Evolutionary conservation across 352 stramenopile species (phyloP).

Genomic region (Phytophthora hybrid): DNA sequence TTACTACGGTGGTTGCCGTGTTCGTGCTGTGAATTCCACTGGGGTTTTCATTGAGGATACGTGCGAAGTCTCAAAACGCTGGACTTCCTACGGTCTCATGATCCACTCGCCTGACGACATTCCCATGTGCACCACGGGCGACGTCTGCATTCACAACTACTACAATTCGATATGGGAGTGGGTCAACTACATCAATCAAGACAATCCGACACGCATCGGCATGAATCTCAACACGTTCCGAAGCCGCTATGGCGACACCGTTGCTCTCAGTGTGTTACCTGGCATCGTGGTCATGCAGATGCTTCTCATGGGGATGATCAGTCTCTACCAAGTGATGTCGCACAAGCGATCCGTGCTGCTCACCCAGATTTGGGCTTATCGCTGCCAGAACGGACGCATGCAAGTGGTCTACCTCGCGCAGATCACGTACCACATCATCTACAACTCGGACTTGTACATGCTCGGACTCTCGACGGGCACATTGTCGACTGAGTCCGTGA

Average conservation of each 20-base stretch:
- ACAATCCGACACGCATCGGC: slow-evolving; percentile 20
- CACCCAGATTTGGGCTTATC: slow-evolving; percentile 45
- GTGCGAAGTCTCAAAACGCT: slow-evolving; percentile 23
- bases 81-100: slow-evolving; percentile 36
- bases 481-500: slow-evolving; percentile 32
- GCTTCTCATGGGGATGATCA: slow-evolving; percentile 37
- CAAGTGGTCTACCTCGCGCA: slow-evolving; percentile 40
- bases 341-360: slow-evolving; percentile 39
- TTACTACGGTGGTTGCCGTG: slow-evolving; percentile 38
- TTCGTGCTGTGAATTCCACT: slow-evolving; percentile 29
- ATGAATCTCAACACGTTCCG: slow-evolving; percentile 37
- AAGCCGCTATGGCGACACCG: slow-evolving; percentile 27
- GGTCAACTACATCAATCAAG: slow-evolving; percentile 18
- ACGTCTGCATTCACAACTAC: slow-evolving; percentile 43
- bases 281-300: slow-evolving; percentile 39
- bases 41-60: slow-evolving; percentile 35
- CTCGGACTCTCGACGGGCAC: slow-evolving; percentile 36
- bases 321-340: slow-evolving; percentile 43
- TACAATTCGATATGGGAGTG: slow-evolving; percentile 42
- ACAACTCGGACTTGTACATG: slow-evolving; percentile 41
- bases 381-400: slow-evolving; percentile 41
- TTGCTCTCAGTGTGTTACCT: slow-evolving; percentile 28
- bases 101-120: slow-evolving; percentile 40
- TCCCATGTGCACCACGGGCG: slow-evolving; percentile 30
- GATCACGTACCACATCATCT: slow-evolving; percentile 43